Percentiles rank a stretch among this genome's conserved stretches.
phyloP scores from a whole-genome alignment of 495 filamentous ascomycete genomes.

The Daldinia childiae region DNA sequence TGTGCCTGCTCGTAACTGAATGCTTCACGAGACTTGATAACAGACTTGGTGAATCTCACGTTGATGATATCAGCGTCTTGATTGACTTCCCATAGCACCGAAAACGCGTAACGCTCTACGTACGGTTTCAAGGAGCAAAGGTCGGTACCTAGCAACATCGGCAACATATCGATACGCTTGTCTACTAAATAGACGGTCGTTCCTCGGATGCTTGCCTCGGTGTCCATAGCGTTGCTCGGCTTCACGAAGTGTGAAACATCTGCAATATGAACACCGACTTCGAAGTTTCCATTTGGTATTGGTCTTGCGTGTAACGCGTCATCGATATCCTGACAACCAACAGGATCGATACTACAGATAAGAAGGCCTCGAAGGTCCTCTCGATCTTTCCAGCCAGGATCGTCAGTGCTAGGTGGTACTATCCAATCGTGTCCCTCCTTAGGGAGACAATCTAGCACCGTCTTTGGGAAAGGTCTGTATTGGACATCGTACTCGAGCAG shows the following conservation, averaged over 20 bases:
- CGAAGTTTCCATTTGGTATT: conserved; percentile 91
- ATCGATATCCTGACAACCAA: conserved; percentile 97
- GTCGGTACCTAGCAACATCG: conserved; percentile 93
- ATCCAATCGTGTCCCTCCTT: conserved; percentile 93
- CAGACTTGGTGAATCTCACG: conserved; percentile 90
- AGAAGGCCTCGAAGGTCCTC: conserved; percentile 84
- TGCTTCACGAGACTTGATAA: conserved; percentile 96
- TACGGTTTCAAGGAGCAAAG: conserved; percentile 97
- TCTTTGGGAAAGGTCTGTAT: conserved; percentile 95
- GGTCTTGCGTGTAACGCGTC: conserved; percentile 90
- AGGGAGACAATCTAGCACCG: conserved; percentile 91
- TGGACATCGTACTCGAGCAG: conserved; percentile 96
- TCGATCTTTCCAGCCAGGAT: conserved; percentile 86
- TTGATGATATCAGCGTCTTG: conserved; percentile 84
- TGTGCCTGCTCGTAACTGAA: conserved; percentile 98
- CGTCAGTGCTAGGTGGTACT: conserved; percentile 77
- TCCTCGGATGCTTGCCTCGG: conserved; percentile 89
- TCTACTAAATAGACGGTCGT: conserved; percentile 98
- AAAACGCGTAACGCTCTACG: conserved; percentile 97
- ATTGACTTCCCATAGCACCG: conserved; percentile 91
- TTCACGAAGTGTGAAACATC: conserved; percentile 99
- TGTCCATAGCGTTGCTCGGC: conserved; percentile 96
- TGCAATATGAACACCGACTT: conserved; percentile 98
- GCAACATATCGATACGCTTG: conserved; percentile 99
- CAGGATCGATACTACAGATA: conserved; percentile 96